Evolutionary conservation across 2,329 filamentous ascomycete species (phyloP).

Genomic region (Fusarium sp.): DNA sequence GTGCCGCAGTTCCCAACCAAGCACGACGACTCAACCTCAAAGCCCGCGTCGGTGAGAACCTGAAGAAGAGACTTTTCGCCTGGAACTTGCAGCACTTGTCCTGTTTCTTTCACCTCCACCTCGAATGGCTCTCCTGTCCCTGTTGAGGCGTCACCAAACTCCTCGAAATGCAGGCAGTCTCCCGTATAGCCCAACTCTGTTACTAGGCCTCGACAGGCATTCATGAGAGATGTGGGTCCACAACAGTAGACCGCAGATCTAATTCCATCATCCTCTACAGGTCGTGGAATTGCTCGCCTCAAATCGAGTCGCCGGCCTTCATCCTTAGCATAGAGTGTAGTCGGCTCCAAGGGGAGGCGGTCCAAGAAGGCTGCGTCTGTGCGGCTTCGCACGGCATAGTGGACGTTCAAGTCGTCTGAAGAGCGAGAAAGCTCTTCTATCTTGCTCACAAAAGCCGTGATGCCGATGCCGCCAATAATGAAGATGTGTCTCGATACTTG

Average conservation of each 20-base stretch:
- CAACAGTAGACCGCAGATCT: constrained; percentile 21
- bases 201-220: background rate
- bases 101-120: constrained; percentile 20
- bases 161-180: constrained; percentile 22
- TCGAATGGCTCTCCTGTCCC: constrained; percentile 34
- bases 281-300: background rate
- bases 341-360: constrained; percentile 1
- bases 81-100: constrained; percentile 12
- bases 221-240: constrained; percentile 17
- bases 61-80: constrained; percentile 28
- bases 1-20: constrained; percentile 36
- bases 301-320: constrained; percentile 13
- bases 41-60: constrained; percentile 26
- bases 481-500: constrained; percentile 14
- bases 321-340: constrained; percentile 24
- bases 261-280: background rate
- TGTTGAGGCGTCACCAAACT: constrained; percentile 22
- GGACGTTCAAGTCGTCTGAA: constrained; percentile 1
- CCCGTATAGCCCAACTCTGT: constrained; percentile 7
- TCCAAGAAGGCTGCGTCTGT: constrained; percentile 21
- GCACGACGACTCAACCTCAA: constrained; percentile 35
- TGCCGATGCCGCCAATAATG: constrained; percentile 27
- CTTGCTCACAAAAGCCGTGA: constrained; percentile 23
- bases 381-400: constrained; percentile 27
- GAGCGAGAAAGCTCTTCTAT: background rate